Evolutionary conservation across 2,329 filamentous ascomycete species (phyloP).

Genomic region (Ascochyta rabiei): DNA sequence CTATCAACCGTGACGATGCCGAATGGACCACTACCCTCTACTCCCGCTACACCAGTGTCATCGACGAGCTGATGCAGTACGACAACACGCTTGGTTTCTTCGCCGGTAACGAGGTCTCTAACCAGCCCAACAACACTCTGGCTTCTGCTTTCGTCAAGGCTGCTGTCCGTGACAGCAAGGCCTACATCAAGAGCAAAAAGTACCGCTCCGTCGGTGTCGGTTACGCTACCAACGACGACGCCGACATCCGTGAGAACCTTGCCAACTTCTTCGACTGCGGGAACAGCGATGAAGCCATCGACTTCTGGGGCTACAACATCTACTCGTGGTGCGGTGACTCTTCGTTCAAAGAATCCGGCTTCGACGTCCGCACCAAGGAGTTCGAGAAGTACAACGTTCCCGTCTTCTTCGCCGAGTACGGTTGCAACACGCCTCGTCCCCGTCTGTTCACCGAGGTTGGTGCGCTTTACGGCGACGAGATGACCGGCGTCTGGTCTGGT

Average conservation of each 20-base stretch:
- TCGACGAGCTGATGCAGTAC: conserved; percentile 83
- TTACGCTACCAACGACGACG: conserved; percentile 95
- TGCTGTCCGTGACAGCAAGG: conserved; percentile 93
- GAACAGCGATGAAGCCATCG: conserved; percentile 67
- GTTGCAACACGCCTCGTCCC: conserved; percentile 78
- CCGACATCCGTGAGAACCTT: conserved; percentile 78
- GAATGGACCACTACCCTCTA: conserved; percentile 81
- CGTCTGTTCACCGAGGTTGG: conserved; percentile 86
- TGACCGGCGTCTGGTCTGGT: conserved; percentile 88
- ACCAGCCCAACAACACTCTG: conserved; percentile 83
- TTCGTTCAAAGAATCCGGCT: conserved; percentile 76
- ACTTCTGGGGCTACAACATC: conserved; percentile 99
- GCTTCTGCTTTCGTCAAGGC: conserved; percentile 97
- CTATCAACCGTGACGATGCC: conserved; percentile 83
- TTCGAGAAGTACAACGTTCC: conserved; percentile 90
- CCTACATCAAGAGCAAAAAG: conserved; percentile 81
- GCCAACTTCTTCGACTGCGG: conserved; percentile 97
- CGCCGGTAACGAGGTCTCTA: conserved; percentile 96
- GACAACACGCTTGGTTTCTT: conserved; percentile 96
- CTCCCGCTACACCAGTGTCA: conserved; percentile 79
- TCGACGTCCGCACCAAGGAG: conserved; percentile 80
- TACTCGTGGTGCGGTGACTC: conserved; percentile 98
- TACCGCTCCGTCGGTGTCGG: conserved; percentile 86
- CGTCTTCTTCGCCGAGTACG: conserved; percentile 98
- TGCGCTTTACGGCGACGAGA: conserved; percentile 78